Base-by-base conservation (phyloP, 2,329 filamentous ascomycete species). In the Chaetomium strumarium region DNA sequence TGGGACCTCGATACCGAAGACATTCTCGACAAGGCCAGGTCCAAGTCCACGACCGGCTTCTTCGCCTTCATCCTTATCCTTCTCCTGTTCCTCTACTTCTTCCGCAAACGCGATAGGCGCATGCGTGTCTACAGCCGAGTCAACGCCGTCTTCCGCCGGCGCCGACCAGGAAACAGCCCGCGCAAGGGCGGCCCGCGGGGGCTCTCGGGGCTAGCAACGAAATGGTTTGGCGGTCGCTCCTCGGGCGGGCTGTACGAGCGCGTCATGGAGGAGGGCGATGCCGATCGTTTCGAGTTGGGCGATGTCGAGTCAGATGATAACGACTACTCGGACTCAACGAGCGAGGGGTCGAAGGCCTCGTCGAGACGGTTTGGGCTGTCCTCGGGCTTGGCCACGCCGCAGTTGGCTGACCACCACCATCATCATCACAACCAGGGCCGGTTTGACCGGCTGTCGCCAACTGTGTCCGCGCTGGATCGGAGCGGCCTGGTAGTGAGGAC, bases 261-360 rank as follows among this genome's bases (percentile, higher is more conserved):
- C 30, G 85, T 96, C 3, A 72, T 95, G 47, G 90, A 96, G 70
- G 87, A 91, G 60, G 90, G 87, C 12, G 80, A 82, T n/a, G 71
- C 73, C 11, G 73, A 80, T 50, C 85, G 90, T 39, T 92, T 95
- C 64, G 91, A 96, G 66, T 78, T 96, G 2, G 82, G 79, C 29
- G 83, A 83, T 14, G 70, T 81, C 9, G 80, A 84, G 1, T 49
- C 82, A 1, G 45, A 53, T 24, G 78, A 83, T 48, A 80, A 83
- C 52, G 81, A 84, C 1, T 74, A 77, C 60, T 85, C 83, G 0
- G 84, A 87, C 63, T 77, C 24, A 24, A 24, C 77, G 56, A 81
- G 77, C 56, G 78, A 81, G 33, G 74, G 72, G 79, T 75, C 9
- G 71, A 75, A 10, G 20, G 36, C 10, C 16, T 68, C 55, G 13